phyloP scores from a whole-genome alignment of 2,329 filamentous ascomycete genomes.

The Epichloe brachyelytri region DNA sequence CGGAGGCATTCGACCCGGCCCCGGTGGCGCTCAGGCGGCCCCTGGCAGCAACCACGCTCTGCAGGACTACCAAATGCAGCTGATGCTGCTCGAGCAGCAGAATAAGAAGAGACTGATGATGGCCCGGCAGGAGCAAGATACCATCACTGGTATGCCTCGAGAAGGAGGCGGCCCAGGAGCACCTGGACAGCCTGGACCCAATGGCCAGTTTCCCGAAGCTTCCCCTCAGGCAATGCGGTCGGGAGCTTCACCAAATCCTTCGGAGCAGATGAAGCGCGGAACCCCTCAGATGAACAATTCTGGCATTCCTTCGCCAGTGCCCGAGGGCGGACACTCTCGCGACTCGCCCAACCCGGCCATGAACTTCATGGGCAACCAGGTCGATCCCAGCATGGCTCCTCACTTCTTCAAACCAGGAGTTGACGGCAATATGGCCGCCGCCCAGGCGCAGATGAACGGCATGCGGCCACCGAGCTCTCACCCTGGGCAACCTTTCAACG shows the following conservation, averaged over 20 bases:
- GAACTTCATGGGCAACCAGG: constrained; percentile 49
- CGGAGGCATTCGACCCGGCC: constrained; percentile 44
- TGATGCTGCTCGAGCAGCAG: constrained; percentile 77
- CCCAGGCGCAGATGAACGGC: constrained; percentile 44
- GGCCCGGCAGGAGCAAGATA: constrained; percentile 69
- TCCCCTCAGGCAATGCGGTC: constrained; percentile 56
- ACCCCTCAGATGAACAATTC: constrained; percentile 60
- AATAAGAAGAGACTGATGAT: constrained; percentile 79
- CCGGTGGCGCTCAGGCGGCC: constrained; percentile 32
- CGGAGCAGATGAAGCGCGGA: constrained; percentile 67
- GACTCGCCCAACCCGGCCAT: constrained; percentile 50
- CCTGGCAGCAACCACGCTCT: constrained; percentile 61
- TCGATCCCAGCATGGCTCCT: constrained; percentile 47
- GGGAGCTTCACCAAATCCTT: constrained; percentile 63
- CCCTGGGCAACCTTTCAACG: constrained; percentile 43
- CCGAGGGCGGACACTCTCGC: constrained; percentile 53
- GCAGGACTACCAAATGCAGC: constrained; percentile 80
- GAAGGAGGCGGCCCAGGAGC: constrained; percentile 35
- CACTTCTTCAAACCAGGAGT: constrained; percentile 45
- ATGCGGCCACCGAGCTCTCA: constrained; percentile 61
- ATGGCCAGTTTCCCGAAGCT: constrained; percentile 55
- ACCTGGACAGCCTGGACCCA: constrained; percentile 44
- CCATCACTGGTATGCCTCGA: constrained; percentile 34
- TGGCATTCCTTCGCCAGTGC: constrained; percentile 57
- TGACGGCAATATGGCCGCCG: constrained; percentile 39